Conservation (phyloP, 345 rosid species). For the Cardamine chenopodiifolia region DNA sequence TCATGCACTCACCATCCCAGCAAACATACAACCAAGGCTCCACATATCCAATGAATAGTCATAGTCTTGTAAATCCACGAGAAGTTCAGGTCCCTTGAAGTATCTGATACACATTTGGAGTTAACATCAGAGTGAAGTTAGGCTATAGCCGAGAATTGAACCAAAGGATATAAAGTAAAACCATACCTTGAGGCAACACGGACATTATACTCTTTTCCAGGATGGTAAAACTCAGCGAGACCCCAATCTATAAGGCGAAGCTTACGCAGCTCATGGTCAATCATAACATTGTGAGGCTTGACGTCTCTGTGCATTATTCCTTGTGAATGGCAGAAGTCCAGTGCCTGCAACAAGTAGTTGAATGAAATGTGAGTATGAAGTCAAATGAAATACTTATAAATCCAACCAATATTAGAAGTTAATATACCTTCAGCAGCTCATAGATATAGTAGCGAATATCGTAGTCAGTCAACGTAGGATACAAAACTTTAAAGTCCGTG, state of each 20-base stretch:
- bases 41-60: constrained; percentile 99
- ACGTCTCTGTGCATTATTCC: constrained; percentile 93
- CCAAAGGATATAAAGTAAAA: not conserved
- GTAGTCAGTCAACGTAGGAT: constrained; percentile 86
- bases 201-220: constrained; percentile 80
- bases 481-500: constrained; percentile 79
- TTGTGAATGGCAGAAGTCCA: constrained; percentile 84
- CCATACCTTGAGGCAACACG: constrained; percentile 84
- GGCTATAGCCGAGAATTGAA: not conserved
- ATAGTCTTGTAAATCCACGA: constrained; percentile 93
- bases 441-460: constrained; percentile 84
- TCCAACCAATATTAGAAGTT: not conserved
- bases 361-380: not conserved
- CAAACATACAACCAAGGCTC: constrained; percentile 99
- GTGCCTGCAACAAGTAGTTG: constrained; percentile 53
- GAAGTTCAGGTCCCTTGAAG: constrained; percentile 97
- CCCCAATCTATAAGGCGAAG: constrained; percentile 89
- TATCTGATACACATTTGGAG: constrained; percentile 48
- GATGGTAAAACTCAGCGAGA: constrained; percentile 86
- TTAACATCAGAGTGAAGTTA: constrained; percentile 9
- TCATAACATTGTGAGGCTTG: constrained; percentile 88
- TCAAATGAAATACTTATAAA: not conserved
- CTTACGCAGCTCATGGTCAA: constrained; percentile 86
- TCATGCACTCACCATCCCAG: constrained; percentile 81
- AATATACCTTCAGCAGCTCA: constrained; percentile 75